Conservation (phyloP, 1,139 yeast genomes). For the Pichia sp. region DNA sequence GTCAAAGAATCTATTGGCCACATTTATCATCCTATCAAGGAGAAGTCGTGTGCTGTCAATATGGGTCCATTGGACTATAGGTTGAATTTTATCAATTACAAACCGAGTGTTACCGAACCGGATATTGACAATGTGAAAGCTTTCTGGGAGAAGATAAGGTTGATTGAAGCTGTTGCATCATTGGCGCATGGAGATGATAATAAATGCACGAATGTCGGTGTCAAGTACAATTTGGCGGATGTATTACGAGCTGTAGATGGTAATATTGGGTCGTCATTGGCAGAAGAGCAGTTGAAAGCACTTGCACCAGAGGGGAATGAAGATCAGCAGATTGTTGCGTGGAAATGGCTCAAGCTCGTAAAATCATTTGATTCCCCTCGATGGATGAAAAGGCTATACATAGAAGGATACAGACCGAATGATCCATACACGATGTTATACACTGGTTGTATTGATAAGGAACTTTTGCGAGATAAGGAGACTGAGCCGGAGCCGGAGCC, state of each 20-base stretch:
- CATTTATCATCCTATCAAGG: conserved; percentile 2
- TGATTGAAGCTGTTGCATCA: no score
- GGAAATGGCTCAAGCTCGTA: conserved; percentile 9
- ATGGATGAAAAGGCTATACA: conserved; percentile 5
- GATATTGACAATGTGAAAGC: conserved; percentile 1
- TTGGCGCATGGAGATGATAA: no score
- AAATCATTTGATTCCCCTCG: conserved; percentile 1
- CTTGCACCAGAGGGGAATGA: neutral
- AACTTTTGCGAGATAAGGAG: conserved; percentile 1
- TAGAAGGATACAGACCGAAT: conserved; percentile 9
- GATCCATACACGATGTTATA: conserved; percentile 9
- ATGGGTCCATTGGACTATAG: conserved; percentile 16
- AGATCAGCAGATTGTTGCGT: conserved; percentile 3
- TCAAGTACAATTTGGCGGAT: neutral
- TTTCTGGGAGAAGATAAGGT: no score
- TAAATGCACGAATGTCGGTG: conserved; percentile 1
- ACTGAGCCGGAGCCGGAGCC: neutral
- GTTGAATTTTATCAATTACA: conserved; percentile 16
- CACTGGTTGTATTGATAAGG: conserved; percentile 6
- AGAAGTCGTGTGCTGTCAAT: conserved; percentile 4
- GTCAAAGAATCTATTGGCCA: conserved; percentile 6
- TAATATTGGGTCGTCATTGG: no score
- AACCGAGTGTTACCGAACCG: conserved; percentile 6
- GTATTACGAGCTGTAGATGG: neutral
- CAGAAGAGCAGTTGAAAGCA: no score